Percentiles rank a stretch among this genome's conserved stretches.
Evolutionary conservation across 2,329 filamentous ascomycete genomes (phyloP).

Genomic region (Gremmenia infestans): DNA sequence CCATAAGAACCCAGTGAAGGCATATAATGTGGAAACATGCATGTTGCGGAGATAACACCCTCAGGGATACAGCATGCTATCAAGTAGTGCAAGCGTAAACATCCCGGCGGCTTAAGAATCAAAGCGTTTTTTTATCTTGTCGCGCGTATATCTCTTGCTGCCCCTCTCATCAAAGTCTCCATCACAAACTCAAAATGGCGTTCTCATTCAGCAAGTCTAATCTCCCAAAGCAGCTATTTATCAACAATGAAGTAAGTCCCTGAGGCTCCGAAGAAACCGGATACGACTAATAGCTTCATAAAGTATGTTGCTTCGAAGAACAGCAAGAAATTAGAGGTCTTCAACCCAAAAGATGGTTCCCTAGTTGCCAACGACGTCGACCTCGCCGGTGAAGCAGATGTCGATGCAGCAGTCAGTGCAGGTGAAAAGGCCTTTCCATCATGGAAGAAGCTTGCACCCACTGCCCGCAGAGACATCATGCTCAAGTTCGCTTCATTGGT

Average conservation of each 20-base stretch:
- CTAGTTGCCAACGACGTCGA: constrained; percentile 45
- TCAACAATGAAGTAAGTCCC: constrained; percentile 42
- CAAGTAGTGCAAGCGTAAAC: too few relatives aligned
- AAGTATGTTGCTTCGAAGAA: constrained; percentile 35
- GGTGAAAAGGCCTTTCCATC: constrained; percentile 41
- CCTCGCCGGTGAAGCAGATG: constrained; percentile 37
- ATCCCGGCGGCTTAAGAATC: neutral
- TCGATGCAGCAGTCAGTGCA: constrained; percentile 40
- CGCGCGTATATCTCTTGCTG: neutral
- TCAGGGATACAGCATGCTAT: too few relatives aligned
- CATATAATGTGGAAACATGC: too few relatives aligned
- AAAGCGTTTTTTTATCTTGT: neutral
- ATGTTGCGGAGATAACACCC: too few relatives aligned
- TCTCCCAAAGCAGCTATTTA: constrained; percentile 40
- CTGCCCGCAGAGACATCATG: constrained; percentile 37
- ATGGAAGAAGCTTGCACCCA: constrained; percentile 38
- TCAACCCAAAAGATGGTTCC: constrained; percentile 45
- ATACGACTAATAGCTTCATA: neutral
- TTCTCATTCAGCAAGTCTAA: constrained; percentile 33
- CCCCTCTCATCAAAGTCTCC: neutral
- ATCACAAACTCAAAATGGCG: constrained; percentile 9
- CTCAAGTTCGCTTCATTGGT: constrained; percentile 42
- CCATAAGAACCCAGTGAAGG: too few relatives aligned
- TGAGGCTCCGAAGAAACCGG: too few relatives aligned
- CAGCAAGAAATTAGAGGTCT: constrained; percentile 41